Conservation (phyloP, 192 early-diverging fungal genomes). For the Chytriomyces hyalinus region DNA sequence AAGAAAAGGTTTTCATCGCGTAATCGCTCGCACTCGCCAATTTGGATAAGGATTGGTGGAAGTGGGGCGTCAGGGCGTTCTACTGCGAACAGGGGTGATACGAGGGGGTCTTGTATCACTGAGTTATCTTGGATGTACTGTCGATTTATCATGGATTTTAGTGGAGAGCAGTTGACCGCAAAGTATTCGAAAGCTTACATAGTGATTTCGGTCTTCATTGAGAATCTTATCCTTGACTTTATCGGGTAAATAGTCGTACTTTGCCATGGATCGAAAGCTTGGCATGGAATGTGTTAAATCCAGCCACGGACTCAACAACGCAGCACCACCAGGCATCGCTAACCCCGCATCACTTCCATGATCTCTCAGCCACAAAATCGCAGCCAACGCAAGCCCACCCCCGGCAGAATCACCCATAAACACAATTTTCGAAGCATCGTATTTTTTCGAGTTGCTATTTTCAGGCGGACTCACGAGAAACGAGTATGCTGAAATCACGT, state of each 20-base stretch:
- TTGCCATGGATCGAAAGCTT: conserved; percentile 42
- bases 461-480: conserved; percentile 61
- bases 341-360: conserved; percentile 11
- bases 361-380: conserved; percentile 48
- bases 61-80: conserved; percentile 37
- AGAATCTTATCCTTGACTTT: conserved; percentile 33
- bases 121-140: conserved; percentile 41
- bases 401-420: conserved; percentile 62
- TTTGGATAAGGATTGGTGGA: conserved; percentile 53
- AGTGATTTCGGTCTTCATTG: conserved; percentile 32
- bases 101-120: conserved; percentile 46
- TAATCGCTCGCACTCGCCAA: conserved; percentile 52
- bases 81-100: conserved; percentile 48
- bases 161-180: background rate
- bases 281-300: conserved; percentile 58
- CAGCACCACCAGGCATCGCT: conserved; percentile 58
- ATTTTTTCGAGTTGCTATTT: background rate
- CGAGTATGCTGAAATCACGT: conserved; percentile 78
- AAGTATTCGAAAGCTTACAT: background rate
- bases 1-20: conserved; percentile 57
- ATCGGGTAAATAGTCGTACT: conserved; percentile 46
- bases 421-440: conserved; percentile 45
- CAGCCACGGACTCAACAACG: conserved; percentile 70
- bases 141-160: background rate
- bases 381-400: conserved; percentile 56